Percentiles rank a stretch among this genome's conserved stretches.
These are phyloP conservation scores for Spinellus fusiger DNA, from an alignment of 192 early-diverging fungal genomes.

Conservation along the genomic window DNA sequence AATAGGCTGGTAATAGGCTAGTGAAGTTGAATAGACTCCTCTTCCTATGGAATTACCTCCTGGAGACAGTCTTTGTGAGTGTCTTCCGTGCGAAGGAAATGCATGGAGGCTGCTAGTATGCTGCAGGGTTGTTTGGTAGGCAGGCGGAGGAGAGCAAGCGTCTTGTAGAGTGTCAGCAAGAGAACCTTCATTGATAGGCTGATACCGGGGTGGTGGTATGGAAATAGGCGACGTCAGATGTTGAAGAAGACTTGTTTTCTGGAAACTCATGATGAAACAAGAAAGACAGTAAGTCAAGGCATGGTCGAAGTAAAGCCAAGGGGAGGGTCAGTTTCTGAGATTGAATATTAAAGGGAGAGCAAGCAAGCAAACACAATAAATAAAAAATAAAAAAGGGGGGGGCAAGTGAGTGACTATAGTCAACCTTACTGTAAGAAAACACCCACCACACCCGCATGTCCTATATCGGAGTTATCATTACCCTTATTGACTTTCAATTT, in stretches of 20 bases:
- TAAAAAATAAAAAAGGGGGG: too few relatives aligned
- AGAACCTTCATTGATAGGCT: background rate
- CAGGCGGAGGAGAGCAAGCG: constrained; percentile 10
- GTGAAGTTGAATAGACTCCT: constrained; percentile 1
- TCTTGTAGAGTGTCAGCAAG: constrained; percentile 1
- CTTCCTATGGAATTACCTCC: background rate
- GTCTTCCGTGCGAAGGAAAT: background rate
- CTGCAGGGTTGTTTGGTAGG: constrained; percentile 11
- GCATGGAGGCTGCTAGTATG: constrained; percentile 2
- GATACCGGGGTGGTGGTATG: background rate
- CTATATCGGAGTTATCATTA: background rate
- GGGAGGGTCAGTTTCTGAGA: too few relatives aligned
- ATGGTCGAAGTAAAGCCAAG: too few relatives aligned
- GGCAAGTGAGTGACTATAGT: too few relatives aligned
- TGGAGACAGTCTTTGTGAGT: background rate
- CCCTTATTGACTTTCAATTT: too few relatives aligned
- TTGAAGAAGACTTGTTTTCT: too few relatives aligned
- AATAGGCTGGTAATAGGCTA: constrained; percentile 6
- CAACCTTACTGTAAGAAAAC: too few relatives aligned
- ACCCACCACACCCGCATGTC: background rate
- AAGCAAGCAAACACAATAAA: too few relatives aligned
- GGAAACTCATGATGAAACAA: too few relatives aligned
- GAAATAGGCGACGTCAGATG: background rate
- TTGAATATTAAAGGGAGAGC: too few relatives aligned
- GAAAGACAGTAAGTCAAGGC: too few relatives aligned